Base-by-base conservation (phyloP, 2,329 filamentous ascomycete genomes). In the Xylaria sp. region DNA sequence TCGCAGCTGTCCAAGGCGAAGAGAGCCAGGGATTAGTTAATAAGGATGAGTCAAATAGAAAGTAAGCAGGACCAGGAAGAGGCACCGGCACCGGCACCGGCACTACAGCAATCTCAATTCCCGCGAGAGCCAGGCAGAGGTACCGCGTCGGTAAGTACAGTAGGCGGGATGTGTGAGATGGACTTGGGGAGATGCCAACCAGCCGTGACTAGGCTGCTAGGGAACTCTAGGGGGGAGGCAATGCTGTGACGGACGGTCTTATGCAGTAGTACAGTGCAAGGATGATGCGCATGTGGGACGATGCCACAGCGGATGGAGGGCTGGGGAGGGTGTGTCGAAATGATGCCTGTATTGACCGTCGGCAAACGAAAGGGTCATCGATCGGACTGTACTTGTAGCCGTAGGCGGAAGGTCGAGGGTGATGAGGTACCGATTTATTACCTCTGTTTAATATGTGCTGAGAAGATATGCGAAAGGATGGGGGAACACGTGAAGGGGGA, bases 191-290 rank as follows among this genome's bases (percentile, higher is more conserved):
- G 50, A 42, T 52, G 45, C 52, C 48, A 43, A 46, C 49, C 50
- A 50, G 51, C 52, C 52, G 50, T 50, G 43, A 56, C 54, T 62
- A 59, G 48, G 50, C 29, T 54, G 39, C 11, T 54, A 56, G 44
- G 49, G 48, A 34, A 52, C 40, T 40, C 50, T 60, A 60, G 46
- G 54, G 59, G 49, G 44, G 46, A 49, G 43, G 43, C 44, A 51
- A 53, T 49, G 53, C 52, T 58, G 54, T 60, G 61, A 60, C 62
- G 56, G 57, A 63, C 61, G 62, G 61, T 57, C 61, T 57, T 62
- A 62, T 61, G 59, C 61, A 62, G 61, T 58, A 22, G 50, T 53
- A 50, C 43, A 45, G 22, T 38, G 48, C 59, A 59, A 60, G 59
- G 59, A 62, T n/a, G n/a, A n/a, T 62, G 54, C 42, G 49, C 46